Evolutionary conservation across 768 basidiomycete genomes (phyloP).

Genomic region (Phaffia tasmanica): DNA sequence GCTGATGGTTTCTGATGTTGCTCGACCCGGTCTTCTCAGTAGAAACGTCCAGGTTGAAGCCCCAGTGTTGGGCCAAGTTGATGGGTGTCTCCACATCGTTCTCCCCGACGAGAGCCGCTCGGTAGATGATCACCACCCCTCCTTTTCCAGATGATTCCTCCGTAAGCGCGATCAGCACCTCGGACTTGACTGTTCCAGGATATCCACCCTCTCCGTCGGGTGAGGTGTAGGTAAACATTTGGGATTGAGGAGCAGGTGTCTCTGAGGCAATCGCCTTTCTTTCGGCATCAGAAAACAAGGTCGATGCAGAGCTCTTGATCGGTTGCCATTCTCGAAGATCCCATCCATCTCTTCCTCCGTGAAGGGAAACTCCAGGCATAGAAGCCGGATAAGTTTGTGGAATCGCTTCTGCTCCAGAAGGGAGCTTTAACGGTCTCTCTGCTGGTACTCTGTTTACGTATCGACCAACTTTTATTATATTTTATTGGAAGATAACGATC

Average conservation of each 20-base stretch:
- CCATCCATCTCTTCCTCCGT: constrained; percentile 21
- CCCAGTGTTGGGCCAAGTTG: constrained; percentile 20
- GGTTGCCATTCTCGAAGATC: constrained; percentile 22
- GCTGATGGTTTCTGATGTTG: constrained; percentile 8
- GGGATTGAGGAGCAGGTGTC: constrained; percentile 7
- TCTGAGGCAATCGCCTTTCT: constrained; percentile 3
- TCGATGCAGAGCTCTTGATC: neutral
- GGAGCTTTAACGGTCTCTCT: neutral
- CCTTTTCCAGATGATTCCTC: neutral
- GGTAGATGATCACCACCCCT: constrained; percentile 8
- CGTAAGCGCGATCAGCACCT: constrained; percentile 14
- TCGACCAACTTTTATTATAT: constrained; percentile 10
- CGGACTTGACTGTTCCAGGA: constrained; percentile 13
- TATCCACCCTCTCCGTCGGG: constrained; percentile 20
- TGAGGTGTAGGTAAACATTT: constrained; percentile 16
- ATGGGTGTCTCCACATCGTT: constrained; percentile 15
- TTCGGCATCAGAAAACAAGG: constrained; percentile 17
- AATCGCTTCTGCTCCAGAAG: neutral
- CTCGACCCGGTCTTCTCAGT: neutral
- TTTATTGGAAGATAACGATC: neutral
- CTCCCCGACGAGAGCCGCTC: constrained; percentile 12
- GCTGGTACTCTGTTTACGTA: constrained; percentile 19
- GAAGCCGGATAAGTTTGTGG: constrained; percentile 7
- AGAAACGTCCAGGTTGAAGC: constrained; percentile 25
- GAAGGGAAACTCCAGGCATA: constrained; percentile 9